phyloP scores from a whole-genome alignment of 371 early-diverging fungal species.

The Apophysomyces variabilis region DNA sequence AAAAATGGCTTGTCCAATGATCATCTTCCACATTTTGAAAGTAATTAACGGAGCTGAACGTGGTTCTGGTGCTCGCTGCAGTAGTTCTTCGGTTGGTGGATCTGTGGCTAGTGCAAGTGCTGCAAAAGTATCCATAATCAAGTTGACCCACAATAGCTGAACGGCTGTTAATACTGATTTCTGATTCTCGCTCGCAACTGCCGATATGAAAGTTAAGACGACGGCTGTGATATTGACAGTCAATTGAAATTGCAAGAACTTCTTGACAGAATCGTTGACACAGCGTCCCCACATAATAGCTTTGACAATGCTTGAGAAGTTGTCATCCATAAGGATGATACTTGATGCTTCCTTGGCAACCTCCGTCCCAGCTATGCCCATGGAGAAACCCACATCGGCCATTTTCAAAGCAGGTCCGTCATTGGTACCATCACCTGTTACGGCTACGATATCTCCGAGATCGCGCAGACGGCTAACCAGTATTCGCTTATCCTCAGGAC shows the following conservation, averaged over 20 bases:
- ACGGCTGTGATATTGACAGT: constrained; percentile 77
- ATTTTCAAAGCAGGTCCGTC: constrained; percentile 78
- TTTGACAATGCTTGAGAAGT: constrained; percentile 75
- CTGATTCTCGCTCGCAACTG: constrained; percentile 43
- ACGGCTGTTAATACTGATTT: constrained; percentile 67
- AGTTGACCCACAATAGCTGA: constrained; percentile 77
- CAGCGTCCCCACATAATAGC: constrained; percentile 78
- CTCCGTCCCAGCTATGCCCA: constrained; percentile 85
- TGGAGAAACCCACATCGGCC: constrained; percentile 80
- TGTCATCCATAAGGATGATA: constrained; percentile 81
- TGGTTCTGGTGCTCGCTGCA: constrained; percentile 64
- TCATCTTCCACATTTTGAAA: constrained; percentile 74
- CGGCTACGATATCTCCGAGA: constrained; percentile 71
- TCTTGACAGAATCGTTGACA: constrained; percentile 78
- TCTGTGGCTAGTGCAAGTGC: constrained; percentile 77
- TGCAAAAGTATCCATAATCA: constrained; percentile 80
- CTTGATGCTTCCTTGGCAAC: constrained; percentile 78
- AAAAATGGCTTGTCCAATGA: constrained; percentile 65
- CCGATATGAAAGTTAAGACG: constrained; percentile 61
- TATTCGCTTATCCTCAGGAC: constrained; percentile 73
- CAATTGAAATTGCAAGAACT: constrained; percentile 79
- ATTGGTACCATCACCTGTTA: constrained; percentile 82
- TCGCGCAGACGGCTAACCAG: constrained; percentile 68
- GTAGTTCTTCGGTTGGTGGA: constrained; percentile 64
- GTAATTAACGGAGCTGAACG: constrained; percentile 66